Evolutionary conservation across 192 early-diverging fungal species (phyloP).

Genomic region (Coemansia sp.): DNA sequence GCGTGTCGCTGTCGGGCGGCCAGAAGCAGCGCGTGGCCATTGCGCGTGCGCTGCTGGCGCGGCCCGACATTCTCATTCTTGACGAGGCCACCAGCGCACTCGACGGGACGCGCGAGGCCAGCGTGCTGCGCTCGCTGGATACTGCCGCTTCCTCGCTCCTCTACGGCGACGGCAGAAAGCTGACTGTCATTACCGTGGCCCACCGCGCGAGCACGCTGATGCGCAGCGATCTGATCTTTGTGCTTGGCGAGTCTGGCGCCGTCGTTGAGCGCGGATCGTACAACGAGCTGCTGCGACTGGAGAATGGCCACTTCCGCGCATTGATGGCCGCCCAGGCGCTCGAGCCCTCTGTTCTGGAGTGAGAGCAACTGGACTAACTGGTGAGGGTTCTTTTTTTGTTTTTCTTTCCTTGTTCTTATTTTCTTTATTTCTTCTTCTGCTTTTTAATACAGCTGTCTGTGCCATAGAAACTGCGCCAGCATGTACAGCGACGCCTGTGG

Average conservation of each 20-base stretch:
- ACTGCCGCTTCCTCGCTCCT: conserved; percentile 4
- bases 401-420: background rate
- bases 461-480: conserved; percentile 75
- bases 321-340: conserved; percentile 54
- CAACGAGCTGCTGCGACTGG: conserved; percentile 58
- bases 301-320: conserved; percentile 57
- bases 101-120: conserved; percentile 66
- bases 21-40: conserved; percentile 70
- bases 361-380: background rate
- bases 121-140: conserved; percentile 69
- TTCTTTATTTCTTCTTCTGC: conserved; percentile 1
- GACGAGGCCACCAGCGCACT: conserved; percentile 81
- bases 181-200: conserved; percentile 72
- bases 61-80: conserved; percentile 70
- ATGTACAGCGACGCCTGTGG: conserved; percentile 80
- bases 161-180: conserved; percentile 24
- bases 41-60: conserved; percentile 77
- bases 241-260: conserved; percentile 61
- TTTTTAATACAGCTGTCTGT: conserved; percentile 18
- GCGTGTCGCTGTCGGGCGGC: conserved; percentile 62
- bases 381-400: too few relatives aligned
- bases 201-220: conserved; percentile 81
- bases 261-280: conserved; percentile 73
- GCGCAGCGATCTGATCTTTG: conserved; percentile 67
- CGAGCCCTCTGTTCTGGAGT: conserved; percentile 16